phyloP scores from a whole-genome alignment of 768 basidiomycete genomes.

The Candolleomyces eurysporus region DNA sequence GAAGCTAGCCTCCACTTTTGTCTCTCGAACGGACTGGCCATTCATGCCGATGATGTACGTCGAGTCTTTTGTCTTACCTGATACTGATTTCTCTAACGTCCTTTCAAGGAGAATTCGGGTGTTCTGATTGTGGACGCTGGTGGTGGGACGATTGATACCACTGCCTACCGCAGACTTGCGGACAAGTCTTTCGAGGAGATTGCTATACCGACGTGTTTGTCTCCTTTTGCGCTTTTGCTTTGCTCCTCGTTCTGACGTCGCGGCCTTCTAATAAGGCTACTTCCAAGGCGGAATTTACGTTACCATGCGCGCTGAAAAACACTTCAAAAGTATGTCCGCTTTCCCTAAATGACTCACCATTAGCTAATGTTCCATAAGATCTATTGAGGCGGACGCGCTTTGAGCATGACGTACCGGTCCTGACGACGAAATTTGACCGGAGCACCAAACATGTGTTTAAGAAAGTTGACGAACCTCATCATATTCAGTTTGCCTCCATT shows the following conservation, averaged over 20 bases:
- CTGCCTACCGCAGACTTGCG: conserved; percentile 39
- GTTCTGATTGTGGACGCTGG: conserved; percentile 60
- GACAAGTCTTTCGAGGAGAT: conserved; percentile 37
- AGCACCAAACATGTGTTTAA: conserved; percentile 41
- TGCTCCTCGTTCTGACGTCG: neutral
- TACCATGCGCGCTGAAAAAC: conserved; percentile 31
- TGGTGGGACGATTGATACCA: conserved; percentile 60
- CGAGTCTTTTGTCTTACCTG: neutral
- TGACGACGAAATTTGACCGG: conserved; percentile 40
- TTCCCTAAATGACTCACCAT: neutral
- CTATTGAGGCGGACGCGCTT: conserved; percentile 36
- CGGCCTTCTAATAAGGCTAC: conserved; percentile 26
- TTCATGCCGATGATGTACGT: conserved; percentile 17
- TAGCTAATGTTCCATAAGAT: conserved; percentile 17
- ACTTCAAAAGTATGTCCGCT: conserved; percentile 27
- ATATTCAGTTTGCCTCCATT: conserved; percentile 40
- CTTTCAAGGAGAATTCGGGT: conserved; percentile 37
- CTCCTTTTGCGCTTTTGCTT: neutral
- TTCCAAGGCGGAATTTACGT: conserved; percentile 46
- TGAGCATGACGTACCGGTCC: conserved; percentile 32
- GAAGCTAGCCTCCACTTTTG: conserved; percentile 60
- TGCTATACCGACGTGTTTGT: conserved; percentile 34
- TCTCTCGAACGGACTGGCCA: conserved; percentile 42
- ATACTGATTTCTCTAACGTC: neutral
- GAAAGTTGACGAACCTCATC: conserved; percentile 32